Base-by-base conservation (phyloP, 148 eudicot species). In the Persicaria tinctoria region DNA sequence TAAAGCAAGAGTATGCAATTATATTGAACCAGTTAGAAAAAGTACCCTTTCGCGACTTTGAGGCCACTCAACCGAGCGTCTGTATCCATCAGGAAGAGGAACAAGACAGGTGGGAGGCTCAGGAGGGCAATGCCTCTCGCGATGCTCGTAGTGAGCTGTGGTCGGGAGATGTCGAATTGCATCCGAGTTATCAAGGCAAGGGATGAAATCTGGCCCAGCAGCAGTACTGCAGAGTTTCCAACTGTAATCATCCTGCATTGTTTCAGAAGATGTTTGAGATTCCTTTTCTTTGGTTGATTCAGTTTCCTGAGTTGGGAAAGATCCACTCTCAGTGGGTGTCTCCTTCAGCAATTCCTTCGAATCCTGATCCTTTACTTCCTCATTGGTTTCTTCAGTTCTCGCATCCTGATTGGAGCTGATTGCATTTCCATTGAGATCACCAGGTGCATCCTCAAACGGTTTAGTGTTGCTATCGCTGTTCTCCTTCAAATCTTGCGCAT, bases 161-260 rank as follows among this genome's bases (percentile, higher is more conserved):
- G 81, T 76, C 60, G 69, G 70, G 51, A 93, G 96, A 38, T 79
- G 84, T 79, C 66, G 86, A 50, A 93, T 90, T 32, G 91, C 97
- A 81, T 84, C 78, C 86, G 83, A 73, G 74, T 93, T 93, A 83
- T 93, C 97, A 79, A 93, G 97, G 88, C 97, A 93, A 6, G 97
- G 97, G 68, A 93, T 93, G 82, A 83, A 93, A 81, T 93, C 93
- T 6, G 93, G 74, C 72, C 93, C 96, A 51, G 93, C 93, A 66
- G 90, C 84, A 49, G 85, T 85, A 53, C 84, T 87, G 75, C 97
- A 93, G 17, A 89, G 76, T 81, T 90, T 93, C 96, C 93, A 93
- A 20, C 76, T 71, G 76, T 66, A 74, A 20, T 69, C 79, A 68
- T 44, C 82, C 69, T 84, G 82, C 74, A 79, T 81, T 54, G 87